Evolutionary conservation across 1,284 basidiomycete genomes (phyloP).

Genomic region (Ustilago cynodontis): DNA sequence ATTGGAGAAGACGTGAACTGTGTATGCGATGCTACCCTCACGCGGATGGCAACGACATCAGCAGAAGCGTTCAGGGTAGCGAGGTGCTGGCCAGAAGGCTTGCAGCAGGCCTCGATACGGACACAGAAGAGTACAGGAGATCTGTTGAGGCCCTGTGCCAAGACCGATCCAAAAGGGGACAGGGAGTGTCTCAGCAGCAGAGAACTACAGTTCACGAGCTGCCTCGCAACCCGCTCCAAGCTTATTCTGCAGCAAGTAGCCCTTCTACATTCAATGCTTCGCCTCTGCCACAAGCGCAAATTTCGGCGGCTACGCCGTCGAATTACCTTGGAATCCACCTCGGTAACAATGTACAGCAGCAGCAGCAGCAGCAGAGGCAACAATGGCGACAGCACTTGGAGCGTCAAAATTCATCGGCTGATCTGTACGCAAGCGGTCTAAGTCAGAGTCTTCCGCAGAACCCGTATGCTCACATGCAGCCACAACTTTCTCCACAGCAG

Average conservation of each 20-base stretch:
- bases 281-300: not conserved
- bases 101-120: conserved; percentile 41
- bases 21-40: conserved; percentile 87
- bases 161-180: conserved; percentile 23
- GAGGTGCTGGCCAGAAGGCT: conserved; percentile 45
- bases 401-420: not conserved
- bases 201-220: conserved; percentile 13
- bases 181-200: conserved; percentile 12
- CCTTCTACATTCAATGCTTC: not conserved
- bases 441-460: not conserved
- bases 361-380: conserved; percentile 6
- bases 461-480: not conserved
- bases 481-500: conserved; percentile 1
- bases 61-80: conserved; percentile 39
- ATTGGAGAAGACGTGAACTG: conserved; percentile 86
- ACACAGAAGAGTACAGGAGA: conserved; percentile 38
- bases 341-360: not conserved
- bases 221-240: conserved; percentile 23
- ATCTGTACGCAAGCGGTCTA: not conserved
- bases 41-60: conserved; percentile 54
- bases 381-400: conserved; percentile 22
- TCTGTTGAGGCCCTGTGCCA: conserved; percentile 38
- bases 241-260: conserved; percentile 8
- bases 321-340: conserved; percentile 35
- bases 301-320: not conserved